A percentile compares a stretch with the other conserved stretches of the same genome.
phyloP scores from a whole-genome alignment of 768 basidiomycete species.

The Serendipita sp. region DNA sequence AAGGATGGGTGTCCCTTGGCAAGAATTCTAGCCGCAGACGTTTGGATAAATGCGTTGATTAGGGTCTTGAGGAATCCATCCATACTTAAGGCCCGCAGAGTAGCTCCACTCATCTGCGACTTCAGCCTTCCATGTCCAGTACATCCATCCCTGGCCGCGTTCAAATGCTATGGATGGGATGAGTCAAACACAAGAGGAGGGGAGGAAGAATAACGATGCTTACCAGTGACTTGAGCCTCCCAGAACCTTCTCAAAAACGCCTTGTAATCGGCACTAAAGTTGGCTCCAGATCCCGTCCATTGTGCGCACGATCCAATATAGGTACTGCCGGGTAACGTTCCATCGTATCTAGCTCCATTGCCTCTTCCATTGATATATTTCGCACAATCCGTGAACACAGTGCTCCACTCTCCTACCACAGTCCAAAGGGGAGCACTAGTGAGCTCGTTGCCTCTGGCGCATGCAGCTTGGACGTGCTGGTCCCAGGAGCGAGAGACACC shows the following conservation, averaged over 20 bases:
- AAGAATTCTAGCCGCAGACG: conserved; percentile 29
- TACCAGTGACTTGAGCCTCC: conserved; percentile 70
- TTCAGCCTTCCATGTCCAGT: conserved; percentile 65
- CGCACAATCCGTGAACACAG: conserved; percentile 29
- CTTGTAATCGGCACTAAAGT: conserved; percentile 66
- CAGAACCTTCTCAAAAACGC: conserved; percentile 64
- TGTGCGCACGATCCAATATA: conserved; percentile 58
- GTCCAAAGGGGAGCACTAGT: conserved; percentile 51
- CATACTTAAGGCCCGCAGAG: conserved; percentile 57
- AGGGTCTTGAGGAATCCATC: conserved; percentile 67
- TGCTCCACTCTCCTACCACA: conserved; percentile 73
- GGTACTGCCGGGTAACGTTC: conserved; percentile 44
- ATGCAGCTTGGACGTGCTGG: conserved; percentile 48
- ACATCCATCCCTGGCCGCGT: neutral
- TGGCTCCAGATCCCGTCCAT: conserved; percentile 54
- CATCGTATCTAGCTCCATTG: conserved; percentile 40
- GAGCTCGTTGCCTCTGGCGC: conserved; percentile 30
- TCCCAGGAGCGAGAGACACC: conserved; percentile 27
- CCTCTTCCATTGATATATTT: conserved; percentile 74
- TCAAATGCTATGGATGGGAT: neutral
- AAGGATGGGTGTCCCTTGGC: too few species aligned
- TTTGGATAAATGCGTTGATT: conserved; percentile 37
- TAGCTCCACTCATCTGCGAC: conserved; percentile 82
- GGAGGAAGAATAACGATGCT: conserved; percentile 49
- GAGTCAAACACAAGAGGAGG: conserved; percentile 21